Conservation (phyloP, 2,329 filamentous ascomycete genomes). For the Xylariaceae sp. region DNA sequence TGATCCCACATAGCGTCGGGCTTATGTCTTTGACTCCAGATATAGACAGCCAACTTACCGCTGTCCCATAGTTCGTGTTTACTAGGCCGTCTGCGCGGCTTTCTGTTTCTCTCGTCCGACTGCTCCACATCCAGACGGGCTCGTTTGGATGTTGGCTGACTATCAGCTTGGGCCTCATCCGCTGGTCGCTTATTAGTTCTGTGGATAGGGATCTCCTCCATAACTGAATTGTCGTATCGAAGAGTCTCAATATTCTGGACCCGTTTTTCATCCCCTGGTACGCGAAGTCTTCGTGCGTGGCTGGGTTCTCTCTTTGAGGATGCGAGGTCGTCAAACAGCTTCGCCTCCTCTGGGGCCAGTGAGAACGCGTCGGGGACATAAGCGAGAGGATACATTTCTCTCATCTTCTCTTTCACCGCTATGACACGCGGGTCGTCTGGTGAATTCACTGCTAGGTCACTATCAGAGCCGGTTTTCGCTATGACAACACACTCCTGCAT, state of each 20-base stretch:
- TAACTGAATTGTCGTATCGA: constrained; percentile 27
- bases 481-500: constrained; percentile 29
- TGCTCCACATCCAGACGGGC: constrained; percentile 13
- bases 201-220: constrained; percentile 26
- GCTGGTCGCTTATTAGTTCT: constrained; percentile 18
- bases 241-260: constrained; percentile 29
- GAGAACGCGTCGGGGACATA: constrained; percentile 39
- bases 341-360: constrained; percentile 34
- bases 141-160: constrained; percentile 17
- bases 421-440: constrained; percentile 40
- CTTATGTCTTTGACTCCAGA: constrained; percentile 28
- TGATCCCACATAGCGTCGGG: constrained; percentile 22
- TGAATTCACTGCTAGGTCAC: constrained; percentile 24
- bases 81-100: constrained; percentile 15
- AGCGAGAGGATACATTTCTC: constrained; percentile 41
- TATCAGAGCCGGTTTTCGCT: constrained; percentile 14
- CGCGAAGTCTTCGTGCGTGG: constrained; percentile 13
- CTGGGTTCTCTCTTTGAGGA: constrained; percentile 23
- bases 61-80: constrained; percentile 26
- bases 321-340: constrained; percentile 28
- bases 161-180: constrained; percentile 22
- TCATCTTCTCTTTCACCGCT: constrained; percentile 43
- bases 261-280: constrained; percentile 19
- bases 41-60: constrained; percentile 27
- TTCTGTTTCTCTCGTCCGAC: constrained; percentile 13